Base-by-base conservation (phyloP, 352 stramenopile genomes). In the Phytophthora pisi region DNA sequence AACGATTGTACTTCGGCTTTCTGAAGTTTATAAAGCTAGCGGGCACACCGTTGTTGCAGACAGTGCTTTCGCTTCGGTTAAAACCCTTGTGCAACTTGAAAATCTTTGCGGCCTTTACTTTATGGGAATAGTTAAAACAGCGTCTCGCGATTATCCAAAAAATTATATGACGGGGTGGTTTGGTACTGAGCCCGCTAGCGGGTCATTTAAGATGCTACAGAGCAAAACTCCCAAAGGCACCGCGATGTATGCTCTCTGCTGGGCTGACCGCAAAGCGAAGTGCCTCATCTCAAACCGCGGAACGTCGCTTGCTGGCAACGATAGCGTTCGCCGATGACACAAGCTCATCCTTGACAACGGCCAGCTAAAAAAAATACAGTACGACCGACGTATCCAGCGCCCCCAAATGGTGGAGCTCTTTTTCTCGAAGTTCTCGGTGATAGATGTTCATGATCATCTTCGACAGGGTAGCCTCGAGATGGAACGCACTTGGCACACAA, bases 321-420 rank as follows among this genome's bases (percentile, higher is more conserved):
- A 61, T 1, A 51, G 40, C 24, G 10, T 52, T 20, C n/a, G 54
- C 18, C 24, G 24, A 28, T 16, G 38, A 18, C 40, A 52, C 23
- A 40, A 43, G 34, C 16, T 51, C 13, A 36, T 49, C 26, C n/a
- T 63, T 1, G 24, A 51, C 49, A 24, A 34, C 8, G 31, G 47
- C n/a, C 18, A 63, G 24, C 16, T 49, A 0, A 36, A 31, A 40
- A 51, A 16, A 4, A 24, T 57, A 30, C 31, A 42, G 16, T 57
- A 57, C 23, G 45, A 64, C 4, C 20, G 36, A 40, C 45, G 34
- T 38, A 45, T 64, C 3, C 26, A 34, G 10, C 57, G 57, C n/a
- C 46, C 57, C 13, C 47, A 57, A 40, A 57, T 57, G 57, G 28
- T 51, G n/a, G 46, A 64, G 8, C 31, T 64, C 10, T 64, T 51